phyloP scores from a whole-genome alignment of 192 early-diverging fungal species.

The Rhizoclosmatium globosum region DNA sequence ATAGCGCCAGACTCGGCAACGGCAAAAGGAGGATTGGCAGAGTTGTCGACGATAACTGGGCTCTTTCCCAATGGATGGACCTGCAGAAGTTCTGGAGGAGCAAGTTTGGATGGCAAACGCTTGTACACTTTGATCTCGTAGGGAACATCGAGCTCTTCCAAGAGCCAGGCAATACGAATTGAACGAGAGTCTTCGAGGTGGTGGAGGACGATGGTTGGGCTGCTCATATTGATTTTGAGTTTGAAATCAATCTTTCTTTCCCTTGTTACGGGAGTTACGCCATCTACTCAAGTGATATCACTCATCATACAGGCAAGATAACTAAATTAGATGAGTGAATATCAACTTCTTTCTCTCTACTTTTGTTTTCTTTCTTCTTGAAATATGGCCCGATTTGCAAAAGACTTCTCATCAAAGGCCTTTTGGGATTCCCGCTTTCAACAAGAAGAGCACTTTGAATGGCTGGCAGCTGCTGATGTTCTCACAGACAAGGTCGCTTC shows the following conservation, averaged over 20 bases:
- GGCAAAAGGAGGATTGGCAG: not conserved
- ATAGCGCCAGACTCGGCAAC: not conserved
- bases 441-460: conserved; percentile 18
- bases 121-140: not conserved
- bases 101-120: not conserved
- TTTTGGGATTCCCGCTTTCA: conserved; percentile 34
- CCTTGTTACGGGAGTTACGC: too few species aligned
- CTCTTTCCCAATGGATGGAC: not conserved
- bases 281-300: too few species aligned
- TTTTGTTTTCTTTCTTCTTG: too few species aligned
- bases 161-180: conserved; percentile 1
- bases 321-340: too few species aligned
- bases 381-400: not conserved
- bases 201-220: not conserved
- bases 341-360: too few species aligned
- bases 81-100: not conserved
- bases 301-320: too few species aligned
- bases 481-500: not conserved
- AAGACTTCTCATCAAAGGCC: conserved; percentile 19
- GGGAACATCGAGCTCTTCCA: not conserved
- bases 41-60: not conserved
- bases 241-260: too few species aligned
- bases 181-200: not conserved
- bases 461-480: conserved; percentile 7
- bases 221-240: too few species aligned